phyloP scores from a whole-genome alignment of 306 rosid genomes.

The Quercus robur region DNA sequence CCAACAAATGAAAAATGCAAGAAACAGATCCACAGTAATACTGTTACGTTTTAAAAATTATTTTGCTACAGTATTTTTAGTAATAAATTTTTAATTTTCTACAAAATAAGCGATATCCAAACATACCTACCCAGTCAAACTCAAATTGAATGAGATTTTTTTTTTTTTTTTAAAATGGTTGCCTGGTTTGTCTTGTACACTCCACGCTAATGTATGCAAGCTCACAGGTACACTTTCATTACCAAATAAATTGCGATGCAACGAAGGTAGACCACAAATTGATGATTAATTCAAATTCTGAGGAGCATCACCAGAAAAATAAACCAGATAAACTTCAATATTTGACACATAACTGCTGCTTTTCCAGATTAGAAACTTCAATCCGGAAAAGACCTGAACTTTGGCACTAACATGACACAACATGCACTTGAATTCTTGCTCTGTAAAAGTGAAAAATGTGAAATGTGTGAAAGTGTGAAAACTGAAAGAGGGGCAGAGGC shows the following conservation, averaged over 20 bases:
- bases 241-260: neutral
- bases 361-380: neutral
- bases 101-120: no score
- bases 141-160: no score
- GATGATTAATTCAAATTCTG: neutral
- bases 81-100: no score
- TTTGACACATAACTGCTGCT: neutral
- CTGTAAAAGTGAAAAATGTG: no score
- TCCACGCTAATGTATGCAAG: neutral
- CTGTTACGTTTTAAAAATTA: no score
- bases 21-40: no score
- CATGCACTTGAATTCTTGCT: neutral
- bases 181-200: neutral
- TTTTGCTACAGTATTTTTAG: no score
- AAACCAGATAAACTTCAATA: neutral
- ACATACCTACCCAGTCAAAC: no score
- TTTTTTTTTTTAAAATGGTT: no score
- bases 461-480: no score
- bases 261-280: neutral
- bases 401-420: neutral
- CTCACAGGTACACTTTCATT: neutral
- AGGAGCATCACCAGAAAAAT: neutral
- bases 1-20: no score
- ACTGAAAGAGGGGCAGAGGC: no score
- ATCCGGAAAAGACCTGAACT: neutral